These are phyloP conservation scores for Leccinum uliginosum DNA, from an alignment of 768 basidiomycete genomes.

Conservation along the genomic window DNA sequence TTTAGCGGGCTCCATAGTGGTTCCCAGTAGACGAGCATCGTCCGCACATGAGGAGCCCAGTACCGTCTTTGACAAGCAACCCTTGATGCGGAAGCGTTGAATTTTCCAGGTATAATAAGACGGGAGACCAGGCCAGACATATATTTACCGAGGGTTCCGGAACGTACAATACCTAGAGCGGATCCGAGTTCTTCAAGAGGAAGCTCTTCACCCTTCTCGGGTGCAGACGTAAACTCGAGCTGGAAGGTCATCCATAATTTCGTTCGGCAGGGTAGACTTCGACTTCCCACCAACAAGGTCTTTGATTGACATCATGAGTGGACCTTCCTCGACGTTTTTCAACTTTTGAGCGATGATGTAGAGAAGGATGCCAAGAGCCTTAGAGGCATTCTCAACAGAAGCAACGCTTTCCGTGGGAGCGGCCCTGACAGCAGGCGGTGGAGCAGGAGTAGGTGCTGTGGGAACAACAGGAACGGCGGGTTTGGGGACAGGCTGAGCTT, in stretches of 20 bases:
- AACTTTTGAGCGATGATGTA: slow-evolving; percentile 95
- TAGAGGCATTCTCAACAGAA: slow-evolving; percentile 90
- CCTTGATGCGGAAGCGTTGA: slow-evolving; percentile 89
- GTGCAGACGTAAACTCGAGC: slow-evolving; percentile 89
- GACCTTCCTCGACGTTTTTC: slow-evolving; percentile 94
- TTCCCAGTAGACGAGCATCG: slow-evolving; percentile 85
- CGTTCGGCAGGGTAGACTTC: slow-evolving; percentile 86
- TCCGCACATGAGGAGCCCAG: slow-evolving; percentile 89
- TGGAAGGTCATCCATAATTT: slow-evolving; percentile 97
- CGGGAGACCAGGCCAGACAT: slow-evolving; percentile 86
- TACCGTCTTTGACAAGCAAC: slow-evolving; percentile 88
- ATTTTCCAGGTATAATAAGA: slow-evolving; percentile 96
- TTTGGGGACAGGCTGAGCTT: slow-evolving; percentile 34
- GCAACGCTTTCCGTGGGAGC: slow-evolving; percentile 61
- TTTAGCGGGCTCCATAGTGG: slow-evolving; percentile 92
- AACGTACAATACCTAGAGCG: slow-evolving; percentile 73
- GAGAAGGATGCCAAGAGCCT: slow-evolving; percentile 82
- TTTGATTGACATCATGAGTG: slow-evolving; percentile 91
- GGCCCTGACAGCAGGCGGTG: slow-evolving; percentile 39
- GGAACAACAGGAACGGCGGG: slow-evolving; percentile 37
- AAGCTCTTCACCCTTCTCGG: slow-evolving; percentile 97
- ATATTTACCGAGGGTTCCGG: slow-evolving; percentile 91
- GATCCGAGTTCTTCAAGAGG: slow-evolving; percentile 94
- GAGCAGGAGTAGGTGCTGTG: slow-evolving; percentile 37
- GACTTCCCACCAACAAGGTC: slow-evolving; percentile 97